Conservation (phyloP, 352 stramenopile genomes). For the Pythium myriotylum region DNA sequence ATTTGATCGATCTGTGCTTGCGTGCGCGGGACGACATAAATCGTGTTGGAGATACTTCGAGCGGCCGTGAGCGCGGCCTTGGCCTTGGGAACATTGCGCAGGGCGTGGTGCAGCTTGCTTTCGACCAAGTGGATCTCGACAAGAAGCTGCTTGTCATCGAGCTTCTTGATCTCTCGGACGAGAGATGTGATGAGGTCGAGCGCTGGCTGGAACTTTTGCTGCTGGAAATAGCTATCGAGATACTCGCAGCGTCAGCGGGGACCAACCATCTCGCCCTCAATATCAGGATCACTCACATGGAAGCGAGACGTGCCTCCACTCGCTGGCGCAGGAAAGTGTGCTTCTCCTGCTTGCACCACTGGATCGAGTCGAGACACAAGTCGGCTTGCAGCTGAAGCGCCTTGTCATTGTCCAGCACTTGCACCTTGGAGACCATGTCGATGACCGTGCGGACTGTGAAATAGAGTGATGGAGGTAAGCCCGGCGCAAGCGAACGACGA, state of each 20-base stretch:
- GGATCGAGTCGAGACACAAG: conserved; percentile 96
- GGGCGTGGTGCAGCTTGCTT: conserved; percentile 96
- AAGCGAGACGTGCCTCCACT: conserved; percentile 95
- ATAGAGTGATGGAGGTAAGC: conserved; percentile 7
- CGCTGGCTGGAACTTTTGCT: conserved; percentile 91
- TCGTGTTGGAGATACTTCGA: conserved; percentile 97
- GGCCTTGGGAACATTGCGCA: conserved; percentile 97
- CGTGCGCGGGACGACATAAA: conserved; percentile 96
- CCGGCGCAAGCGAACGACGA: neutral
- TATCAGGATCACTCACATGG: conserved; percentile 47
- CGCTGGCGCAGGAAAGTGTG: conserved; percentile 98
- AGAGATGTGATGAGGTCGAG: conserved; percentile 94
- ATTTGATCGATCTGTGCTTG: conserved; percentile 97
- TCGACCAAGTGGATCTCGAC: conserved; percentile 99
- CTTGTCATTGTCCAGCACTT: conserved; percentile 85
- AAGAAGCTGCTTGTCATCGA: conserved; percentile 99
- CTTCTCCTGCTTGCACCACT: conserved; percentile 93
- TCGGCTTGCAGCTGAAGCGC: conserved; percentile 94
- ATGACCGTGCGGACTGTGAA: conserved; percentile 94
- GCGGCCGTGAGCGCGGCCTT: conserved; percentile 96
- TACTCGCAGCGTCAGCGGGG: neutral
- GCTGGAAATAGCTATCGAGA: conserved; percentile 75
- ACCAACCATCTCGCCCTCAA: conserved; percentile 15
- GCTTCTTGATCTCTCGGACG: conserved; percentile 97
- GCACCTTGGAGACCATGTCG: conserved; percentile 95